A percentile compares a stretch with the other conserved stretches of the same genome.
Conservation (phyloP, 257 asterid species). For the Plantago ovata region DNA sequence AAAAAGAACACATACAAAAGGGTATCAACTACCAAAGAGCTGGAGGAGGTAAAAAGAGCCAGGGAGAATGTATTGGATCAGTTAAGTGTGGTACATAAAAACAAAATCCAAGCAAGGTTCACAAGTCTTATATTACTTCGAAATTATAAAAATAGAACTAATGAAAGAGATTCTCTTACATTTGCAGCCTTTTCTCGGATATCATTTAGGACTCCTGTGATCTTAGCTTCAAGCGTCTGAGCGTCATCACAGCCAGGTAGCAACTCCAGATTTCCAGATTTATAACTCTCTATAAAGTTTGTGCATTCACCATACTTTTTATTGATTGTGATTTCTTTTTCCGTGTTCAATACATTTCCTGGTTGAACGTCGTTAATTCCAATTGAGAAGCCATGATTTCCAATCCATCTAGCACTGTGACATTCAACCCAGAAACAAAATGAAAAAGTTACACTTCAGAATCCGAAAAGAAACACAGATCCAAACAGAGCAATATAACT, state of each 20-base stretch:
- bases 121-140: too few species aligned
- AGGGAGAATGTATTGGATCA: too few species aligned
- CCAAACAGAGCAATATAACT: too few species aligned
- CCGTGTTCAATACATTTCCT: slow-evolving; percentile 46
- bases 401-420: slow-evolving; percentile 95
- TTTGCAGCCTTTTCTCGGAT: slow-evolving; percentile 71
- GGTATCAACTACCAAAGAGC: too few species aligned
- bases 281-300: slow-evolving; percentile 46
- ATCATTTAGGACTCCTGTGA: slow-evolving; percentile 57
- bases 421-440: slow-evolving; percentile 22
- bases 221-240: slow-evolving; percentile 86
- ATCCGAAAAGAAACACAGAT: neutral
- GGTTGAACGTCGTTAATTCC: slow-evolving; percentile 96
- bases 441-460: neutral
- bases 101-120: too few species aligned
- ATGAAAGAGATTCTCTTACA: slow-evolving; percentile 39
- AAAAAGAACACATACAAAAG: too few species aligned
- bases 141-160: neutral
- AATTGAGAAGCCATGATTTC: slow-evolving; percentile 97
- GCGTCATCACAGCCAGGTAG: slow-evolving; percentile 85
- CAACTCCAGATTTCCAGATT: slow-evolving; percentile 67
- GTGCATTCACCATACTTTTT: slow-evolving; percentile 59
- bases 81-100: too few species aligned
- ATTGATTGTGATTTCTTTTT: slow-evolving; percentile 52
- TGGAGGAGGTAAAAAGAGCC: too few species aligned